Percentiles rank a stretch among this genome's conserved stretches.
Conservation (phyloP, 2,329 filamentous ascomycete genomes). For the Fusarium sp. region DNA sequence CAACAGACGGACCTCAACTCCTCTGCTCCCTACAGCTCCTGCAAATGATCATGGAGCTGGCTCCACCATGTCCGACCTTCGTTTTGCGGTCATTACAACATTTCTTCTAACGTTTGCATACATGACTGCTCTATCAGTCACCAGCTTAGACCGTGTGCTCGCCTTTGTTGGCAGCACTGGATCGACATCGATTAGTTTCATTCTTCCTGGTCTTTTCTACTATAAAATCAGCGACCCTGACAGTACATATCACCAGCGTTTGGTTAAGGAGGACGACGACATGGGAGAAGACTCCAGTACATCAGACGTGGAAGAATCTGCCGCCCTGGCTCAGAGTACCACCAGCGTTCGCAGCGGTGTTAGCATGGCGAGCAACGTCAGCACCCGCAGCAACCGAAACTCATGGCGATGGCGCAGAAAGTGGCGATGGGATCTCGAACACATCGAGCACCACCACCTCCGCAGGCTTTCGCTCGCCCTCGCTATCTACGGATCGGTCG, state of each 20-base stretch:
- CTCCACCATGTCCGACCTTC: conserved; percentile 81
- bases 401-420: conserved; percentile 65
- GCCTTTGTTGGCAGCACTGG: conserved; percentile 97
- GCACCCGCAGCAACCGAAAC: conserved; percentile 40
- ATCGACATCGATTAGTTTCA: conserved; percentile 96
- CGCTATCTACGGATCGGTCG: conserved; percentile 83
- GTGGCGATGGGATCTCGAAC: conserved; percentile 71
- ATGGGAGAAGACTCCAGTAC: conserved; percentile 67
- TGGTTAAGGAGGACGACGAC: conserved; percentile 93
- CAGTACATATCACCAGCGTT: conserved; percentile 84
- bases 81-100: conserved; percentile 91
- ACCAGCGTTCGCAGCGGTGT: conserved; percentile 57
- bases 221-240: conserved; percentile 97
- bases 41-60: conserved; percentile 64
- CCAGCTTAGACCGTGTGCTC: conserved; percentile 88
- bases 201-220: conserved; percentile 95
- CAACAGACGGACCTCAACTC: conserved; percentile 54
- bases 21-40: conserved; percentile 54
- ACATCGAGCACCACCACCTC: conserved; percentile 74
- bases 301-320: conserved; percentile 63
- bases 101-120: conserved; percentile 87
- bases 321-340: conserved; percentile 58
- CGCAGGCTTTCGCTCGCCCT: conserved; percentile 80
- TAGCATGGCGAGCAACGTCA: conserved; percentile 50
- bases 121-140: conserved; percentile 89